Evolutionary conservation across 495 filamentous ascomycete genomes (phyloP).

Genomic region (Neurospora tetrasperma): DNA sequence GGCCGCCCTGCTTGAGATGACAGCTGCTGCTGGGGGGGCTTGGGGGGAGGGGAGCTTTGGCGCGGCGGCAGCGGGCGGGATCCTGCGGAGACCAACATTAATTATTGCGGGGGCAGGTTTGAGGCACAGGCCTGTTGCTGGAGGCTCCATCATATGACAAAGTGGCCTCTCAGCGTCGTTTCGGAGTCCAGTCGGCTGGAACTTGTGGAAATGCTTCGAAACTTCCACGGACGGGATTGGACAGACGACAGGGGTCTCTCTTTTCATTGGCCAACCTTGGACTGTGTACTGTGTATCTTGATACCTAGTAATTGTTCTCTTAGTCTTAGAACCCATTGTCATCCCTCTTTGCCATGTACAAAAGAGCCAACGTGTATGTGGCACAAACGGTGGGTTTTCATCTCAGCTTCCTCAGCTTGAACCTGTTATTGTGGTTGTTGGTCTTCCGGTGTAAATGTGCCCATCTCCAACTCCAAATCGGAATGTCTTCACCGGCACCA

Average conservation of each 20-base stretch:
- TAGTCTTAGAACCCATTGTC: neutral
- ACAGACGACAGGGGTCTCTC: neutral
- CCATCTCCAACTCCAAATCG: neutral
- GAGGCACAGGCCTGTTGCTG: constrained; percentile 1
- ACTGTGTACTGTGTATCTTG: neutral
- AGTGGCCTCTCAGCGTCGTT: constrained; percentile 11
- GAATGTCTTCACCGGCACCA: neutral
- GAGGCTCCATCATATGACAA: constrained; percentile 1
- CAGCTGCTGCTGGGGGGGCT: constrained; percentile 5
- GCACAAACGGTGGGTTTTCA: neutral
- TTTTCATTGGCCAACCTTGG: neutral
- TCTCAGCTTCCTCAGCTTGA: neutral
- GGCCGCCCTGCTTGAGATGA: constrained; percentile 10
- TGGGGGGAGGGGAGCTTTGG: neutral
- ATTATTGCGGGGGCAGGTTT: constrained; percentile 14
- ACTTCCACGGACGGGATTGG: constrained; percentile 14
- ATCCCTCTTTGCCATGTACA: neutral
- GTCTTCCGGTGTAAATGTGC: neutral
- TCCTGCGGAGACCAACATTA: neutral
- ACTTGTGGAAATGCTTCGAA: constrained; percentile 17
- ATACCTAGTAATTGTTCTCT: neutral
- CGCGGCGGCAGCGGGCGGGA: constrained; percentile 11
- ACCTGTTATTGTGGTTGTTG: neutral
- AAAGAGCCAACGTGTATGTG: neutral
- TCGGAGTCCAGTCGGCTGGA: neutral